Conservation (phyloP, 2,329 filamentous ascomycete genomes). For the Fusarium sp. region DNA sequence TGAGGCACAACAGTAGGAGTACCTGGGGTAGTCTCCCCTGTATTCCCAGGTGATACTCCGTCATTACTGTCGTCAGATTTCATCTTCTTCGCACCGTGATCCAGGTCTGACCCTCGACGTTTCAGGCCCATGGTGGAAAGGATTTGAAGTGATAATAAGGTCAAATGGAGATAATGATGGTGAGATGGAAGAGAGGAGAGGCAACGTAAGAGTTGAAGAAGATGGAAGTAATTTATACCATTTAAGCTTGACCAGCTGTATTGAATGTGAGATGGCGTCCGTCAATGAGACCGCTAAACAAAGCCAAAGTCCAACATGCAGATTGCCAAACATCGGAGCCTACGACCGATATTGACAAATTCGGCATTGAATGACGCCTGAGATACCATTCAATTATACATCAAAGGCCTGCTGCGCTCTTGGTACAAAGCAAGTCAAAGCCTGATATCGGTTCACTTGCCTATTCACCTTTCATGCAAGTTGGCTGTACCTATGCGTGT, state of each 20-base stretch:
- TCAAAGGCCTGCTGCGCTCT: no score
- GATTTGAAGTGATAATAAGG: no score
- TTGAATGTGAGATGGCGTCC: not conserved
- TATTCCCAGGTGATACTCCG: no score
- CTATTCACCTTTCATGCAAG: not conserved
- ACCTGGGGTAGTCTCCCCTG: no score
- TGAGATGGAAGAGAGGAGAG: rapidly evolving
- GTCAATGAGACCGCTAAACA: not conserved
- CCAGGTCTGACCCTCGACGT: not conserved
- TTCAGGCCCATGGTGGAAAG: not conserved
- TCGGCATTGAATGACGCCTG: not conserved
- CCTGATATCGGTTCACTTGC: rapidly evolving
- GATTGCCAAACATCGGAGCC: rapidly evolving
- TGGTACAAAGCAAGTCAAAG: rapidly evolving
- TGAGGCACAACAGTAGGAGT: no score
- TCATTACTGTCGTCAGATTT: not conserved
- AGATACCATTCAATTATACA: not conserved
- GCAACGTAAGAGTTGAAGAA: rapidly evolving
- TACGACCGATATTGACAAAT: not conserved
- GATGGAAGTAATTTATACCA: not conserved
- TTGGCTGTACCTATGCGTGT: not conserved
- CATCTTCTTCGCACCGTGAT: not conserved
- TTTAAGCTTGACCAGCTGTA: not conserved
- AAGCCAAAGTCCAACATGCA: not conserved
- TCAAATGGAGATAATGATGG: rapidly evolving